Evolutionary conservation across 176 grass and related monocot species (phyloP), one percentile per base, ranked within the genome.

Genomic region (Aegilops tauschii): DNA sequence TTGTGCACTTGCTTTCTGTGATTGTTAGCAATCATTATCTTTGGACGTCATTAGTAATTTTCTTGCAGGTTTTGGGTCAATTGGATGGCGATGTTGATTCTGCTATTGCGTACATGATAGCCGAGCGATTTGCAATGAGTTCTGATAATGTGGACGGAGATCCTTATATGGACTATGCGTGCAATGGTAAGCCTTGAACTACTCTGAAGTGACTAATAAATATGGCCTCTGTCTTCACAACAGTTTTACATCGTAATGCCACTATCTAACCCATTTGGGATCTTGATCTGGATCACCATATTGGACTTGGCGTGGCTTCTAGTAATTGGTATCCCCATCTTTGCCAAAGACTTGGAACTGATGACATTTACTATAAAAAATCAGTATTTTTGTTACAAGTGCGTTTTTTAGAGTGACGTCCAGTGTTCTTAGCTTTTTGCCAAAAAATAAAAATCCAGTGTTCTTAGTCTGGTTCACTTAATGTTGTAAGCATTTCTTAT

Each of bases 81-180:
- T 83, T 98, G 87, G 90, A 86, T 64, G 96, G 90, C 40, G 92
- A 98, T 91, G 82, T 94, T 78, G 92, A 95, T 91, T 84, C 88
- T 71, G 82, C 96, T 87, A 94, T 95, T 89, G 92, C 95, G 73
- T 94, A 92, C 78, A 84, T 95, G 77, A 88, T 98, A 81, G 88
- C 86, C 3, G 90, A 91, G 27, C 65, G 64, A 65, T 36, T 88
- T 50, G 30, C 73, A 12, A 23, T 86, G 25, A 69, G 92, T 83
- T 69, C 77, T 18, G 58, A 83, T 92, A 45, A 88, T 62, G 17
- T 17, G 3, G 92, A 90, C 5, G 81, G 36, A 74, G 45, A 79
- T 61, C 21, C 45, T 59, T 88, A 28, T 77, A n/a, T 73, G 74
- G 86, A 98, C 80, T 37, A 64, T 84, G 18, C 34, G 45, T 62